Evolutionary conservation across 257 asterid species (phyloP).

Genomic region (Haberlea rhodopensis): DNA sequence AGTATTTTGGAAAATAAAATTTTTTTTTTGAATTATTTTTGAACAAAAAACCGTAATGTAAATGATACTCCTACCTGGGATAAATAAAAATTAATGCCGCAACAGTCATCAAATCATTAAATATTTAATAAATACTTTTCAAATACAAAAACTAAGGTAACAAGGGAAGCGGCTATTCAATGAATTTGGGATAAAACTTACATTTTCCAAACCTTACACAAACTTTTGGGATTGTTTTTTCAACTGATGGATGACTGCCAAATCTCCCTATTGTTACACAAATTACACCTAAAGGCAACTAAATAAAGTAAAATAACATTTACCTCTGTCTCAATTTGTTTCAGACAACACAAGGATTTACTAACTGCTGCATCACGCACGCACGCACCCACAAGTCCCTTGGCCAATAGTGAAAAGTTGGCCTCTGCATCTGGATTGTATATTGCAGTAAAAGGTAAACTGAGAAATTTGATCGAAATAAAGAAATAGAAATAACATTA

Average conservation of each 20-base stretch:
- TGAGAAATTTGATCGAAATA: background rate
- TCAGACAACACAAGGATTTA: constrained; percentile 65
- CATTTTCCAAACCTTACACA: background rate
- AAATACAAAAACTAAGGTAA: background rate
- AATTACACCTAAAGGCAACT: background rate
- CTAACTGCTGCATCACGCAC: constrained; percentile 65
- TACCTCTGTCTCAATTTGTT: constrained; percentile 69
- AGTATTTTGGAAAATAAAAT: too few species aligned
- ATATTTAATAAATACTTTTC: background rate
- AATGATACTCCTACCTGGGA: constrained; percentile 55
- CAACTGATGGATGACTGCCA: background rate
- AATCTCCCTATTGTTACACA: background rate
- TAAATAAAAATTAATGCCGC: background rate
- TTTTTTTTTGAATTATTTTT: too few species aligned
- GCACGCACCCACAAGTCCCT: constrained; percentile 62
- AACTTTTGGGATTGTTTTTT: background rate
- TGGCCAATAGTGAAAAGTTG: constrained; percentile 35
- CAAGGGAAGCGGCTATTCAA: background rate
- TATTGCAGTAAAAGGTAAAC: too few species aligned
- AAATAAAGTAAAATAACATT: constrained; percentile 16
- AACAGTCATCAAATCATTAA: background rate
- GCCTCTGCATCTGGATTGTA: constrained; percentile 50
- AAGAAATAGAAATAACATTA: background rate
- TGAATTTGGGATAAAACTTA: too few species aligned
- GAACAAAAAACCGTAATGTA: too few species aligned